These are phyloP conservation scores for Eragrostis nindensis DNA, from an alignment of 176 grass and related monocot species.

Conservation along the genomic window DNA sequence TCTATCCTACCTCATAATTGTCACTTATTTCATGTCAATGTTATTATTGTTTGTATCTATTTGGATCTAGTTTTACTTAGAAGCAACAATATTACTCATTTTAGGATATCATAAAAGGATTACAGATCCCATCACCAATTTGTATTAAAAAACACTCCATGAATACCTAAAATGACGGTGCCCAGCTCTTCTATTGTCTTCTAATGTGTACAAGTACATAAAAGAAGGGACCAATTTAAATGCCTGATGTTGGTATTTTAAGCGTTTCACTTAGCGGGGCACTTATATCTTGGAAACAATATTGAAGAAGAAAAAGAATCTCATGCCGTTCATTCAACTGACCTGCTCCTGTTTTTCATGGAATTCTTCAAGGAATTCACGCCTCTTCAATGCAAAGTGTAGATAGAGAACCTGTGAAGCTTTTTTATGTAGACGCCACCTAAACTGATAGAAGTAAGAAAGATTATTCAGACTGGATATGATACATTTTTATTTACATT, in stretches of 20 bases:
- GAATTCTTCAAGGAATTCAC: slow-evolving; percentile 91
- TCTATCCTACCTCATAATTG: slow-evolving; percentile 11
- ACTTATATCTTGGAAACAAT: slow-evolving; percentile 17
- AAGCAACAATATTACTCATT: slow-evolving; percentile 21
- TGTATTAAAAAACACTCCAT: not conserved
- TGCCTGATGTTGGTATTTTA: not conserved
- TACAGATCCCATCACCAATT: not conserved
- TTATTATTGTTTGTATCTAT: not conserved
- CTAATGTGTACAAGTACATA: not conserved
- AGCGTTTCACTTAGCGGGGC: not conserved
- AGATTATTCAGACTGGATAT: slow-evolving; percentile 53
- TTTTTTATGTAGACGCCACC: slow-evolving; percentile 96
- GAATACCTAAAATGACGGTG: not conserved
- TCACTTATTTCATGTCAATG: slow-evolving; percentile 20
- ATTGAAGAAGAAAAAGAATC: not conserved
- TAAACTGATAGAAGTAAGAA: slow-evolving; percentile 83
- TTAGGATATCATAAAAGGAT: not conserved
- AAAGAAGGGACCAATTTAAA: not conserved
- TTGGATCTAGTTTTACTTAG: slow-evolving; percentile 7
- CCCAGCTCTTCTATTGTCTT: not conserved
- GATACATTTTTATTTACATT: slow-evolving; percentile 7
- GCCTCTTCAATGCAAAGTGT: slow-evolving; percentile 91
- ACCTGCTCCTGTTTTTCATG: slow-evolving; percentile 99
- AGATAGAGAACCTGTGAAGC: slow-evolving; percentile 93
- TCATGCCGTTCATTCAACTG: slow-evolving; percentile 14